These are phyloP conservation scores for Cunninghamia lanceolata DNA, from an alignment of 75 land plant genomes.

Conservation along the genomic window DNA sequence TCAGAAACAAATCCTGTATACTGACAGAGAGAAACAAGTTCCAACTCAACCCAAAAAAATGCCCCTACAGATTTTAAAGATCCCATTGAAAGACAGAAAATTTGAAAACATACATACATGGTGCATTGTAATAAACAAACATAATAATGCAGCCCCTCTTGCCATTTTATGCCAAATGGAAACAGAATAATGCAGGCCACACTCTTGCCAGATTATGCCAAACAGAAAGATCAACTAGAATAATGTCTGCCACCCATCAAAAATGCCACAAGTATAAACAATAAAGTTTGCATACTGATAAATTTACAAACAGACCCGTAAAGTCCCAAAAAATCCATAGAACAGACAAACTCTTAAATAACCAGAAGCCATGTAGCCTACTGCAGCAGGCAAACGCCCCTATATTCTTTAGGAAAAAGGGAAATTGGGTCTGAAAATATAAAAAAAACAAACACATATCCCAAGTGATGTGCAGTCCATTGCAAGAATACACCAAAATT, in stretches of 20 bases:
- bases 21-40: neutral
- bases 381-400: too few species aligned
- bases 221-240: too few species aligned
- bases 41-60: neutral
- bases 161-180: too few species aligned
- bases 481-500: neutral
- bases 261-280: neutral
- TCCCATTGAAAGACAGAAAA: too few species aligned
- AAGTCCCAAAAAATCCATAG: too few species aligned
- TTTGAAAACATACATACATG: too few species aligned
- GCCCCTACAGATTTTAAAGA: neutral
- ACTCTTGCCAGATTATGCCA: too few species aligned
- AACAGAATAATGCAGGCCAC: too few species aligned
- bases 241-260: neutral
- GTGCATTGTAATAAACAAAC: neutral
- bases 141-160: neutral
- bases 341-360: too few species aligned
- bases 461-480: neutral
- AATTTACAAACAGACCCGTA: neutral
- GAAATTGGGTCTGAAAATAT: neutral
- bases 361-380: too few species aligned
- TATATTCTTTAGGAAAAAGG: neutral
- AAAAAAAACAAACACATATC: neutral
- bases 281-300: neutral
- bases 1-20: neutral